These are phyloP conservation scores for Fremontodendron californicum DNA, from an alignment of 345 rosid species.

Conservation along the genomic window DNA sequence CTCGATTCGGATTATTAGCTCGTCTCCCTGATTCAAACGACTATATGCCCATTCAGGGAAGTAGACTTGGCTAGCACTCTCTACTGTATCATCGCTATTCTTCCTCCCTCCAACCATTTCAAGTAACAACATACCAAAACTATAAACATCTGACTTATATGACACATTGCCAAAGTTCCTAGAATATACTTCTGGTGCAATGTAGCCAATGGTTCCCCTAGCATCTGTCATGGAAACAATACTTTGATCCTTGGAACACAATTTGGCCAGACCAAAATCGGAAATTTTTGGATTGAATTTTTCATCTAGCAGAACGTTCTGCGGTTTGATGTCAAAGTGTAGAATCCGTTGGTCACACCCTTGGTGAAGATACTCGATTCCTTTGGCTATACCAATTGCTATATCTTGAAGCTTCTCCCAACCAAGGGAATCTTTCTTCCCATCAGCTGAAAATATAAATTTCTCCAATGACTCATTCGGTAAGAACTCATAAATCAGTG, in stretches of 20 bases:
- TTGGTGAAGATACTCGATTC: slow-evolving; percentile 21
- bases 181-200: slow-evolving; percentile 25
- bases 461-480: slow-evolving; percentile 23
- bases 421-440: neutral
- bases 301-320: slow-evolving; percentile 16
- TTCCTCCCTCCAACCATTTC: slow-evolving; percentile 31
- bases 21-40: slow-evolving; percentile 8
- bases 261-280: slow-evolving; percentile 19
- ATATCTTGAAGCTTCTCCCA: slow-evolving; percentile 21
- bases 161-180: slow-evolving; percentile 17
- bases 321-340: slow-evolving; percentile 20
- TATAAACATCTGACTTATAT: slow-evolving; percentile 4
- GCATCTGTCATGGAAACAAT: slow-evolving; percentile 11
- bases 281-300: slow-evolving; percentile 19
- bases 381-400: slow-evolving; percentile 18
- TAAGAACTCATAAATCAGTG: slow-evolving; percentile 18
- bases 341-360: slow-evolving; percentile 22
- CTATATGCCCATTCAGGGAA: slow-evolving; percentile 18
- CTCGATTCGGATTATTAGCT: slow-evolving; percentile 6
- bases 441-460: slow-evolving; percentile 5
- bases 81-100: slow-evolving; percentile 2
- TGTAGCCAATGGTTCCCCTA: slow-evolving; percentile 17
- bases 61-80: neutral
- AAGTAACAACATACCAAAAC: slow-evolving; percentile 17
- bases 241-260: slow-evolving; percentile 12